Conservation (phyloP, 2,329 filamentous ascomycete species). For the Macrophomina pseudophaseolina region DNA sequence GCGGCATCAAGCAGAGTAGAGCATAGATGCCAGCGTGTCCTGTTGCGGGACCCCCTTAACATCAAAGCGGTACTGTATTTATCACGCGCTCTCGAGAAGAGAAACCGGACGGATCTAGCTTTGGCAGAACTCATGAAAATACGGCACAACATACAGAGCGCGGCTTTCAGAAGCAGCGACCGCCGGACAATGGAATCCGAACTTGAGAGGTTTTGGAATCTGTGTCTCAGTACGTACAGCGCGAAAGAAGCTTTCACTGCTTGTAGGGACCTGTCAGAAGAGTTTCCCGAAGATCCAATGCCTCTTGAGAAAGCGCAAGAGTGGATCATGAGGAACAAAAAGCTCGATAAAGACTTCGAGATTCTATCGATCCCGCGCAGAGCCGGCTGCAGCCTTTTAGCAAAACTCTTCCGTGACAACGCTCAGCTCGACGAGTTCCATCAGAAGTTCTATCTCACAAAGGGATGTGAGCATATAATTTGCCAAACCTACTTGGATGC, state of each 20-base stretch:
- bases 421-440: neutral
- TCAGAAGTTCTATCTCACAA: neutral
- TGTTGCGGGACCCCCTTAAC: neutral
- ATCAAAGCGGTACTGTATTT: neutral
- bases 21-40: neutral
- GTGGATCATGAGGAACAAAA: too few relatives aligned
- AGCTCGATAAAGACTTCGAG: neutral
- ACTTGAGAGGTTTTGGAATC: too few relatives aligned
- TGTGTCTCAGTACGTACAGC: neutral
- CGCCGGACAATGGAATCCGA: too few relatives aligned
- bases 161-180: neutral
- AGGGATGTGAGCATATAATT: neutral
- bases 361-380: too few relatives aligned
- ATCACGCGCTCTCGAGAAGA: too few relatives aligned
- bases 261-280: neutral
- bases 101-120: neutral
- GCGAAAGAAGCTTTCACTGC: neutral
- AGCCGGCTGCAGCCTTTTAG: neutral
- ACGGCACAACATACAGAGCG: neutral
- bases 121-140: neutral
- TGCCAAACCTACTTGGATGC: neutral
- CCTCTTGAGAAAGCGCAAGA: too few relatives aligned
- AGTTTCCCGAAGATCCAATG: too few relatives aligned
- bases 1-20: too few relatives aligned
- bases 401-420: neutral